These are phyloP conservation scores for Aspergillus sp. DNA, from an alignment of 2,329 filamentous ascomycete genomes.

Conservation along the genomic window DNA sequence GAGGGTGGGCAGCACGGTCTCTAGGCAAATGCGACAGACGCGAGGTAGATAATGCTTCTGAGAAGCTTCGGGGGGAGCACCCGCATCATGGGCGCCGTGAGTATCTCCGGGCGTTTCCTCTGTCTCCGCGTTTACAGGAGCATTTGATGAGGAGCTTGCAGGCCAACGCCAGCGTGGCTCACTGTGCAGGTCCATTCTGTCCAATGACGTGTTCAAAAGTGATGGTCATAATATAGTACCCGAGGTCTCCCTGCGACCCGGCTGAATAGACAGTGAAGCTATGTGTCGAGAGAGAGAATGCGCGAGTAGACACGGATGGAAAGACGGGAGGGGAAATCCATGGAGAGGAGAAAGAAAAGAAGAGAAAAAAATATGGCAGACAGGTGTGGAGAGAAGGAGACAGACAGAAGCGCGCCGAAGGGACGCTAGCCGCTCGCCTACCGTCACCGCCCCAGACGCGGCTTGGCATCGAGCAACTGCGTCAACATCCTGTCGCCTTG, in stretches of 20 bases:
- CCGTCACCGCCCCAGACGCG: constrained; percentile 20
- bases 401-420: constrained; percentile 11
- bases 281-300: background rate
- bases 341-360: constrained; percentile 2
- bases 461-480: constrained; percentile 23
- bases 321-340: background rate
- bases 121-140: constrained; percentile 7
- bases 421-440: constrained; percentile 23
- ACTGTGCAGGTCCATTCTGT: constrained; percentile 20
- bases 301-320: background rate
- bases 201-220: background rate
- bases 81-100: constrained; percentile 14
- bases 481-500: constrained; percentile 36
- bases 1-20: constrained; percentile 64
- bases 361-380: constrained; percentile 12
- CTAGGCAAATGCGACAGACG: constrained; percentile 87
- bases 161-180: constrained; percentile 29
- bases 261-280: constrained; percentile 1
- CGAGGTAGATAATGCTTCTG: constrained; percentile 64
- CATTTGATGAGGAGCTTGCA: constrained; percentile 9
- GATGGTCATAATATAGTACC: constrained; percentile 13
- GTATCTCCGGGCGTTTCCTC: constrained; percentile 11
- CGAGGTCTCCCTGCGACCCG: constrained; percentile 18
- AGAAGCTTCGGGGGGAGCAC: constrained; percentile 21
- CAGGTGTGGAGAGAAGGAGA: constrained; percentile 11